Evolutionary conservation across 768 basidiomycete species (phyloP).

Genomic region (Termitomyces sp.): DNA sequence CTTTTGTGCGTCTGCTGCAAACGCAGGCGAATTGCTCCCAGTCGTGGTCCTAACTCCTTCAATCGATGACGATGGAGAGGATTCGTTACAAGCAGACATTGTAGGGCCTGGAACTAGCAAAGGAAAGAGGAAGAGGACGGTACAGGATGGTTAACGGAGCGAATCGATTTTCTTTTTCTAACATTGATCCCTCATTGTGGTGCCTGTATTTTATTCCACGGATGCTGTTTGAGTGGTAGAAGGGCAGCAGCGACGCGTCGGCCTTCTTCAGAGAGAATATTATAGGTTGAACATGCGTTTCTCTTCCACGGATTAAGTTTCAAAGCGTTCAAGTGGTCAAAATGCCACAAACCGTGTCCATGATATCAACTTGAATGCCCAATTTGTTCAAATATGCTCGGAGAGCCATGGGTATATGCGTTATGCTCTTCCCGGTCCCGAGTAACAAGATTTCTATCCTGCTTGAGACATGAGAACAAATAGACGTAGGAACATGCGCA

Average conservation of each 20-base stretch:
- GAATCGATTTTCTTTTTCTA: not conserved
- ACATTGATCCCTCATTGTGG: constrained; percentile 1
- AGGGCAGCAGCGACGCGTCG: constrained; percentile 87
- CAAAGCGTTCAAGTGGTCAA: not conserved
- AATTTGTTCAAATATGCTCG: constrained; percentile 61
- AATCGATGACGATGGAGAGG: constrained; percentile 59
- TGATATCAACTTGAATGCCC: constrained; percentile 86
- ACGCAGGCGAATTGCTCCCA: constrained; percentile 51
- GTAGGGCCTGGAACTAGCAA: constrained; percentile 33
- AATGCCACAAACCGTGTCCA: constrained; percentile 64
- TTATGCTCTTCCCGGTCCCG: constrained; percentile 73
- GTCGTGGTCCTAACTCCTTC: constrained; percentile 54
- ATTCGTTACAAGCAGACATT: constrained; percentile 21
- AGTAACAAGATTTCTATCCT: constrained; percentile 78
- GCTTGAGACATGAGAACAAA: not conserved
- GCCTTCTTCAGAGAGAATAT: constrained; percentile 89
- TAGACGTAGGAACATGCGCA: constrained; percentile 27
- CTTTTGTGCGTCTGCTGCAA: constrained; percentile 10
- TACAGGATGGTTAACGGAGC: constrained; percentile 22
- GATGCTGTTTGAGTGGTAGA: constrained; percentile 53
- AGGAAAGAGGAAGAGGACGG: constrained; percentile 70
- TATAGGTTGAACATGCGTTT: constrained; percentile 95
- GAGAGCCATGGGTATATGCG: constrained; percentile 64
- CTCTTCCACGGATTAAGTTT: constrained; percentile 37
- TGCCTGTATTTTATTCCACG: constrained; percentile 41